These are phyloP conservation scores for Crithidia acanthocephali DNA, from an alignment of 208 protist genomes.

Conservation along the genomic window DNA sequence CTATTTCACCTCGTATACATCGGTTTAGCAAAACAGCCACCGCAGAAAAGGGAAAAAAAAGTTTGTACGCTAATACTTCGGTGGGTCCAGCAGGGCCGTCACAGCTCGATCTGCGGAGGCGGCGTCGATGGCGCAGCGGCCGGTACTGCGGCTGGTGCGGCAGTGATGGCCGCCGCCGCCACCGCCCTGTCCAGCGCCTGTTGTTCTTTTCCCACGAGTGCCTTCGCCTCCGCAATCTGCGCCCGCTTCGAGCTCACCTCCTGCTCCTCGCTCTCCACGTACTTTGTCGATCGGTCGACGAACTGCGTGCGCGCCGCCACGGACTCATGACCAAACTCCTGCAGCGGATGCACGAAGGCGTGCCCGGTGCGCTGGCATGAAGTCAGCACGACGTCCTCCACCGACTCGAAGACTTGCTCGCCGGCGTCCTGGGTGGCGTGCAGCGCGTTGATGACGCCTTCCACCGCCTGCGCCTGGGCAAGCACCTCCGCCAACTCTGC, in stretches of 20 bases:
- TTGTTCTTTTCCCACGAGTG: constrained; percentile 65
- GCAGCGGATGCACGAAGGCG: constrained; percentile 78
- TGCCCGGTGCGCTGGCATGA: constrained; percentile 47
- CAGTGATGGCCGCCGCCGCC: constrained; percentile 22
- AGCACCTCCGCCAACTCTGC: constrained; percentile 68
- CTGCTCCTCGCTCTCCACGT: constrained; percentile 83
- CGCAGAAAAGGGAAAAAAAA: too few relatives aligned
- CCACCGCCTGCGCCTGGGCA: constrained; percentile 72
- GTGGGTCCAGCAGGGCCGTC: too few relatives aligned
- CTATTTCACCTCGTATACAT: too few relatives aligned
- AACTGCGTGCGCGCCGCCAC: constrained; percentile 73
- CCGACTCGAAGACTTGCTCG: constrained; percentile 80
- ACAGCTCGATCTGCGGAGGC: constrained; percentile 7
- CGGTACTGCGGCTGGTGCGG: background rate
- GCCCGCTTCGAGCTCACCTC: constrained; percentile 64
- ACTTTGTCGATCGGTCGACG: constrained; percentile 75
- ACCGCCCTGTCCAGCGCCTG: constrained; percentile 55
- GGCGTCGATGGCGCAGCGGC: background rate
- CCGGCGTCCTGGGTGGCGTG: constrained; percentile 83
- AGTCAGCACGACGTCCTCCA: constrained; percentile 56
- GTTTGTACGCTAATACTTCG: too few relatives aligned
- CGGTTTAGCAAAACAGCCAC: too few relatives aligned
- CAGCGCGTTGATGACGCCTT: constrained; percentile 81
- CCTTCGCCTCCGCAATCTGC: constrained; percentile 64
- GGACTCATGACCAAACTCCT: constrained; percentile 73